phyloP scores from a whole-genome alignment of 2,329 filamentous ascomycete genomes.

The Fusarium devonianum region DNA sequence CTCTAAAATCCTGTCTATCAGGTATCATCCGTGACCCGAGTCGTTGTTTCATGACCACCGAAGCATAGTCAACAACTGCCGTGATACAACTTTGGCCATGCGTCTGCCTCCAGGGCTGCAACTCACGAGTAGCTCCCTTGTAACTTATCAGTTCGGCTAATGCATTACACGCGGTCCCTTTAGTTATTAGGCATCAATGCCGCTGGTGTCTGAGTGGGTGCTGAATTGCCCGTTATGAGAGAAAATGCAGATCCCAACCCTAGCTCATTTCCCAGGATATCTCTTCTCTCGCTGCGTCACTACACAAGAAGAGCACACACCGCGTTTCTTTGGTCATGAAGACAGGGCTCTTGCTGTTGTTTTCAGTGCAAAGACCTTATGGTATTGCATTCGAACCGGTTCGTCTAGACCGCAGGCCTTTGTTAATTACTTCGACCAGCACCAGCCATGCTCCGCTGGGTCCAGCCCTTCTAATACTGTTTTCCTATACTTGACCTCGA shows the following conservation, averaged over 20 bases:
- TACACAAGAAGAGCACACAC: neutral
- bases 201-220: conserved; percentile 12
- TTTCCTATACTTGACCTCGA: too few species aligned
- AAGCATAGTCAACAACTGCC: conserved; percentile 17
- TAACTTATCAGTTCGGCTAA: too few species aligned
- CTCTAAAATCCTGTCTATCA: conserved; percentile 2
- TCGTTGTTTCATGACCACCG: conserved; percentile 3
- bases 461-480: too few species aligned
- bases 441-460: too few species aligned
- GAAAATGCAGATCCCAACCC: conserved; percentile 26
- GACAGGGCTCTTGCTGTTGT: neutral
- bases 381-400: too few species aligned
- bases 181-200: conserved; percentile 6
- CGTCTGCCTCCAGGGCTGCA: conserved; percentile 14
- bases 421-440: too few species aligned
- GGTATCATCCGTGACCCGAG: conserved; percentile 3
- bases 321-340: neutral
- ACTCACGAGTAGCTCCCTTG: conserved; percentile 10
- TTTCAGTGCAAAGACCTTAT: too few species aligned
- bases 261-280: conserved; percentile 20
- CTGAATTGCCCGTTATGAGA: conserved; percentile 7
- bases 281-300: neutral
- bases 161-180: too few species aligned
- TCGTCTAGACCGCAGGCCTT: too few species aligned
- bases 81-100: conserved; percentile 23